Base-by-base conservation (phyloP, 768 basidiomycete species). In the Lactarius deliciosus region DNA sequence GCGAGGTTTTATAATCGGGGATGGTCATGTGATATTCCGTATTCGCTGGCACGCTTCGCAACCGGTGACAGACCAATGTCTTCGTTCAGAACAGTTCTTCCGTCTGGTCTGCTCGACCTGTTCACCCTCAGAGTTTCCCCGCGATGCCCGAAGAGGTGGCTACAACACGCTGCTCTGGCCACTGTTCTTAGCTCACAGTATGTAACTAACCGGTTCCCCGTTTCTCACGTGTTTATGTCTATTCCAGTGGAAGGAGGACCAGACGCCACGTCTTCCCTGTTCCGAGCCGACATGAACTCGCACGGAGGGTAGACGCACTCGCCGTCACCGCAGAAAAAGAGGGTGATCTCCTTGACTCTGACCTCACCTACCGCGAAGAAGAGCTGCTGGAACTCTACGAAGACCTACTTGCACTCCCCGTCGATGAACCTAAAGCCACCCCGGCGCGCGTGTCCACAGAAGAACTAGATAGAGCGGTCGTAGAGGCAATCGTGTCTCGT, bases 321-420 rank as follows among this genome's bases (percentile, higher is more conserved):
- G 56, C 57, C 5, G 53, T 69, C 28, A 18, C 41, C 11, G 4
- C 36, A 7, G 40, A 61, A 32, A 36, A 60, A 20, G 25, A 63
- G 54, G 18, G 15, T 2, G 34, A 34, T 32, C 1, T 18, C 50
- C 28, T 61, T 61, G 30, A 55, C 50, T 50, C 5, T 16, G 40
- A 63, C 32, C 8, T 18, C 20, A 36, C 40, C 4, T 77, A 76
- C 69, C 73, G 77, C 0, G 81, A 82, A 30, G 73, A 74, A 5
- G 76, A 82, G 20, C 72, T 82, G 8, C 66, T 75, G 5, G 69
- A 74, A 7, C 68, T 85, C 28, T 85, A 83, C 60, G 74, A 77
- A 38, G 79, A 81, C 58, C 64, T 84, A 4, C 73, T 83, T 40
- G 64, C 72, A 15, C 58, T 73, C 8, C 74, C 69, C n/a, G 41